These are phyloP conservation scores for Blastobotrys buckinghamii DNA, from an alignment of 1,139 yeast species.

Conservation along the genomic window DNA sequence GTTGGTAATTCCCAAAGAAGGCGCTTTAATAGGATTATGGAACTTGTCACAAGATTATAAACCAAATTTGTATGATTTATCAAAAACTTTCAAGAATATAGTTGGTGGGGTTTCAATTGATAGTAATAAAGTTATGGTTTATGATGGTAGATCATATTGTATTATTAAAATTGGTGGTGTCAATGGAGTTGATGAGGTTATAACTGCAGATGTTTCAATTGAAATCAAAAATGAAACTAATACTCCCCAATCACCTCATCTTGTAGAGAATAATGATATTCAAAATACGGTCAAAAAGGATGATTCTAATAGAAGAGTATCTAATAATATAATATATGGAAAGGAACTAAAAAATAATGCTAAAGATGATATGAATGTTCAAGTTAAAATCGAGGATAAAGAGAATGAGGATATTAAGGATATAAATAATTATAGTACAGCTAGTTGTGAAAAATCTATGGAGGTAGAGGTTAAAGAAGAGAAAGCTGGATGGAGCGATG, in stretches of 20 bases:
- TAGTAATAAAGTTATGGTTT: not conserved
- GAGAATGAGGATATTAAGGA: not conserved
- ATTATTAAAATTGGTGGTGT: not conserved
- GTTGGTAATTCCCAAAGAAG: slow-evolving; percentile 16
- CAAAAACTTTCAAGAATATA: slow-evolving; percentile 1
- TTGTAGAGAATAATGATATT: not conserved
- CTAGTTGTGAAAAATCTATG: no score
- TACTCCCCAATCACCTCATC: not conserved
- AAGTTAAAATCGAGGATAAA: not conserved
- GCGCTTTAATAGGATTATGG: slow-evolving; percentile 20
- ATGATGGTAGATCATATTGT: slow-evolving; percentile 9
- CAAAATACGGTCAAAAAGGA: no score
- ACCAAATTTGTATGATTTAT: slow-evolving; percentile 15
- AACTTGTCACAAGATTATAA: not conserved
- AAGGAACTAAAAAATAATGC: not conserved
- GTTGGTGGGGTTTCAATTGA: slow-evolving; percentile 1
- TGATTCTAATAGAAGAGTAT: no score
- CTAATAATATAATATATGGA: no score
- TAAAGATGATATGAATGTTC: not conserved
- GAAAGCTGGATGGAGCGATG: not conserved
- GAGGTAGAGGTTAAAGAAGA: no score
- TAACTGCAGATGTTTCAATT: not conserved
- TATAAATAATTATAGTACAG: no score
- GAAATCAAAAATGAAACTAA: not conserved
- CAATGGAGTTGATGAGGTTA: not conserved